A percentile compares a stretch with the other conserved stretches of the same genome.
Evolutionary conservation across 176 grass and related monocot species (phyloP).

Genomic region (Bromus sterilis): DNA sequence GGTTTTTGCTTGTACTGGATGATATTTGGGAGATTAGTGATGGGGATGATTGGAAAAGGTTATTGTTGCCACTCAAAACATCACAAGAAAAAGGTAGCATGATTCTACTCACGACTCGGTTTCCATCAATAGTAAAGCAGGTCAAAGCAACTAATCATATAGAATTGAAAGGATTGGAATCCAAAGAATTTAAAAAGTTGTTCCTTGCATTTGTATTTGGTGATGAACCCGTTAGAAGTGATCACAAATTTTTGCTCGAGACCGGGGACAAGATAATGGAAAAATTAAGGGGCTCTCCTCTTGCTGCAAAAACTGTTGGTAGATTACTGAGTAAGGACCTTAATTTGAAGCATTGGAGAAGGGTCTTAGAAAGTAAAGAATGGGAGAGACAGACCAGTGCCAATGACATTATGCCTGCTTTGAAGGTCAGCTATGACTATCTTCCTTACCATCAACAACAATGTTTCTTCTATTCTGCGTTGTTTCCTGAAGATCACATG

Average conservation of each 20-base stretch:
- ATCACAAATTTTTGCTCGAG: background rate
- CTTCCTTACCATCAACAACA: too few species aligned
- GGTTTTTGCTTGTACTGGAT: slow-evolving; percentile 17
- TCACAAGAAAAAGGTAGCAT: background rate
- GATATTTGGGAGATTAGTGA: background rate
- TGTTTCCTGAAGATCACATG: too few species aligned
- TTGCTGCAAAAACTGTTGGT: too few species aligned
- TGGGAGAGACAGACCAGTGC: too few species aligned
- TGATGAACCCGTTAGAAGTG: background rate
- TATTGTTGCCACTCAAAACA: background rate
- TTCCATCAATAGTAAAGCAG: background rate
- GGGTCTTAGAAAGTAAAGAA: too few species aligned
- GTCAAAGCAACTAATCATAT: background rate
- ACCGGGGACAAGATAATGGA: too few species aligned
- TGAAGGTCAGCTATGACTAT: too few species aligned
- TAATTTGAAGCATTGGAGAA: too few species aligned
- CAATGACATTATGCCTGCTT: too few species aligned
- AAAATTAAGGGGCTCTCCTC: too few species aligned
- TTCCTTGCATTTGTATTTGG: background rate
- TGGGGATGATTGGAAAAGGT: background rate
- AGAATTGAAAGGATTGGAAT: background rate
- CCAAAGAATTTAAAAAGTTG: background rate
- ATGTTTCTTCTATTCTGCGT: too few species aligned
- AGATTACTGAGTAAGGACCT: too few species aligned
- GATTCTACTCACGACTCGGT: background rate